Conservation (phyloP, 768 basidiomycete species). For the Strobilomyces confusus region DNA sequence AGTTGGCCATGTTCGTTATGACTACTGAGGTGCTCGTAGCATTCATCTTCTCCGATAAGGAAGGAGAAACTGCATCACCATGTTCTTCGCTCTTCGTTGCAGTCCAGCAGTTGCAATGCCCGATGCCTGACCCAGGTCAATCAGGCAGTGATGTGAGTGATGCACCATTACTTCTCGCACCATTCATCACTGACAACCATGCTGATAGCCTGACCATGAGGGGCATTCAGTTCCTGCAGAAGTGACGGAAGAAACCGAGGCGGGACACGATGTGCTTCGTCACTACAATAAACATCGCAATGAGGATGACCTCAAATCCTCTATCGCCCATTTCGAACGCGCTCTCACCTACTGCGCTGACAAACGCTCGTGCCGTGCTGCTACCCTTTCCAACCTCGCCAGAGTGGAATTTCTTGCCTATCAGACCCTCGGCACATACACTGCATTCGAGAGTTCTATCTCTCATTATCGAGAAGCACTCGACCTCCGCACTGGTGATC, state of each 20-base stretch:
- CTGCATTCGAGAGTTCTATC: not conserved
- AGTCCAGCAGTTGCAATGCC: not conserved
- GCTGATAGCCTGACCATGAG: not conserved
- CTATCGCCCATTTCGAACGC: conserved; percentile 1
- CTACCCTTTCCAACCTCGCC: conserved; percentile 11
- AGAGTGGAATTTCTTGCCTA: not conserved
- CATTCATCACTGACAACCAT: not conserved
- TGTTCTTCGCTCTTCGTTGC: not conserved
- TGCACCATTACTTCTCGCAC: no score
- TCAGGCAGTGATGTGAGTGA: not conserved
- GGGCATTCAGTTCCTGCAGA: not conserved
- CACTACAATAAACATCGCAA: not conserved
- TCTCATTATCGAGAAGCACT: conserved; percentile 8
- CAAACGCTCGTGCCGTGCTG: not conserved
- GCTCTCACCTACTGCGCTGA: conserved; percentile 3
- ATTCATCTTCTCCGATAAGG: not conserved
- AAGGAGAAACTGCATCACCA: not conserved
- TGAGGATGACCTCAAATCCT: not conserved
- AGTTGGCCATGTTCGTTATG: no score
- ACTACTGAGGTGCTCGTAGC: no score
- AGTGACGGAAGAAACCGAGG: not conserved
- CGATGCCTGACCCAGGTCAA: not conserved
- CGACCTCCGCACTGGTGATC: not conserved
- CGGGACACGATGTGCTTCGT: conserved; percentile 1
- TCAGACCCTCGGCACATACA: not conserved